phyloP scores from a whole-genome alignment of 2,329 filamentous ascomycete species.

The Apiospora rasikravindrae region DNA sequence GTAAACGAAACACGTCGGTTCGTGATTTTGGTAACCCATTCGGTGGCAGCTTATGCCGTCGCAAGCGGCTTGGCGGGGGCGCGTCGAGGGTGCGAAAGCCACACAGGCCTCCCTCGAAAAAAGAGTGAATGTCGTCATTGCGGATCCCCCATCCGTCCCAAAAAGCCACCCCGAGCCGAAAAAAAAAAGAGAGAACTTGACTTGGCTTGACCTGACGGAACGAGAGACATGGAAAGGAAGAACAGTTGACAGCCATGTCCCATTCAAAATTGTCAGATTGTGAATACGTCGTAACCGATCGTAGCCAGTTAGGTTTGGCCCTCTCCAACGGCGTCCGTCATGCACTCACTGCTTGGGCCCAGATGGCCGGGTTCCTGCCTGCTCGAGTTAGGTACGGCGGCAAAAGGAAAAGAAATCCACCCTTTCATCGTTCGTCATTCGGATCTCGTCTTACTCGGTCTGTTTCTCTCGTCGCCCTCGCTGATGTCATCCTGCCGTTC shows the following conservation, averaged over 20 bases:
- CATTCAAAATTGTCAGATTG: background rate
- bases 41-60: background rate
- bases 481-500: constrained; percentile 11
- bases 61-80: constrained; percentile 12
- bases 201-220: background rate
- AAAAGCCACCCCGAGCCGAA: background rate
- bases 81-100: constrained; percentile 3
- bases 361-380: background rate
- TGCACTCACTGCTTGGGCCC: background rate
- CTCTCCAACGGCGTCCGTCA: constrained; percentile 12
- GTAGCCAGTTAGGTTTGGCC: constrained; percentile 1
- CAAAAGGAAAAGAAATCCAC: background rate
- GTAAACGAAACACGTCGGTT: background rate
- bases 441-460: background rate
- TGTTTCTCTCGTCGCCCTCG: background rate
- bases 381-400: background rate
- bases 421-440: constrained; percentile 7
- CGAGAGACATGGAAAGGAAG: background rate
- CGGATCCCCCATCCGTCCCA: background rate
- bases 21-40: background rate
- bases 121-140: constrained; percentile 2
- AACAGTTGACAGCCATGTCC: background rate
- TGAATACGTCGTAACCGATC: background rate
- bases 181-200: no score
- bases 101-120: background rate